Conservation (phyloP, 371 early-diverging fungal species). For the Apophysomyces elegans region DNA sequence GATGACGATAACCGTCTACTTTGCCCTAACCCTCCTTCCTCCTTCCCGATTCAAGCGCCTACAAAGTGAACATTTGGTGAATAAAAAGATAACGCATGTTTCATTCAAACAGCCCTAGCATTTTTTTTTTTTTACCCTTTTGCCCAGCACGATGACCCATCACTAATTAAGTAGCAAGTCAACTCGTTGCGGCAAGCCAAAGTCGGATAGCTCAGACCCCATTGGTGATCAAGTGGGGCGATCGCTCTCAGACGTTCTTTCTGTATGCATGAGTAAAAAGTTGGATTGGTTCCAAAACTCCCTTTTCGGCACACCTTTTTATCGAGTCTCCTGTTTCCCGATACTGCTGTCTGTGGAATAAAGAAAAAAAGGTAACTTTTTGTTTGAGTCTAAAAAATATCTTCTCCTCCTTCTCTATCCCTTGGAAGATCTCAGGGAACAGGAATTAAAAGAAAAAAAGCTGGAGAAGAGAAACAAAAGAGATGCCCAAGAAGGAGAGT, state of each 20-base stretch:
- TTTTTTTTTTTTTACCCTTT: background rate
- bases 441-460: background rate
- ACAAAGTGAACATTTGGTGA: background rate
- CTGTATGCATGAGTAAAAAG: constrained; percentile 1
- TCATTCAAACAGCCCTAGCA: constrained; percentile 1
- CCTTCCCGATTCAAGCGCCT: constrained; percentile 6
- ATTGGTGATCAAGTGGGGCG: constrained; percentile 12
- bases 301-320: constrained; percentile 2
- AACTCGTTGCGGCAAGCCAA: constrained; percentile 11
- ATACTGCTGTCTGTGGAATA: background rate
- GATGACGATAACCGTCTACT: background rate
- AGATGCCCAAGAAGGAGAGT: background rate
- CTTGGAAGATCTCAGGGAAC: background rate
- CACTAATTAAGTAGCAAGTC: constrained; percentile 11
- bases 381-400: background rate
- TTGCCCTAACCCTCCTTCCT: too few species aligned
- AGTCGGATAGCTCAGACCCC: constrained; percentile 12
- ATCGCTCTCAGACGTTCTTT: background rate
- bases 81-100: constrained; percentile 5
- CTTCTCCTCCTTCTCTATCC: background rate
- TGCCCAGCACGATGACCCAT: constrained; percentile 10
- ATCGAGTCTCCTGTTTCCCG: constrained; percentile 1
- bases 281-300: constrained; percentile 10
- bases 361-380: background rate
- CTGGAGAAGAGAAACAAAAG: background rate